A percentile compares a stretch with the other conserved stretches of the same genome.
These are phyloP conservation scores for Trametes sanguinea DNA, from an alignment of 768 basidiomycete species.

Conservation along the genomic window DNA sequence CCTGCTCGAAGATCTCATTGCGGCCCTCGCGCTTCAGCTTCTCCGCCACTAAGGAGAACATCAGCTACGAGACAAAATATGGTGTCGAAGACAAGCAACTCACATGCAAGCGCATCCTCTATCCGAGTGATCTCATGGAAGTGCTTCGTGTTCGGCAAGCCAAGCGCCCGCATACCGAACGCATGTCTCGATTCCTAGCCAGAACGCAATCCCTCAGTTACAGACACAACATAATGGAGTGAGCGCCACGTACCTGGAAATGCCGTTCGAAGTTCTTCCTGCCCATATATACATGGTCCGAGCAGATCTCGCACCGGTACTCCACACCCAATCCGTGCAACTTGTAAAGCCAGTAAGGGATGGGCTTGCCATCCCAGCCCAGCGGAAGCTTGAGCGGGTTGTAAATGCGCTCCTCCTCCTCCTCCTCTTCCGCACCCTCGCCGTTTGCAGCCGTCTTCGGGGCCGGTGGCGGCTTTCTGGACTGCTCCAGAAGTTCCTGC, in stretches of 20 bases:
- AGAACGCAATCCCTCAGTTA: not conserved
- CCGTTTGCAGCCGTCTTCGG: slow-evolving; percentile 47
- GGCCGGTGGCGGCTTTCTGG: slow-evolving; percentile 49
- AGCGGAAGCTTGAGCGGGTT: slow-evolving; percentile 96
- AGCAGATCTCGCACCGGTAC: slow-evolving; percentile 97
- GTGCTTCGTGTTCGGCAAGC: slow-evolving; percentile 97
- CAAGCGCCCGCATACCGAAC: slow-evolving; percentile 96
- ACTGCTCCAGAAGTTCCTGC: slow-evolving; percentile 82
- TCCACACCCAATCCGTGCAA: slow-evolving; percentile 97
- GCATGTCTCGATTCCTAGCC: slow-evolving; percentile 89
- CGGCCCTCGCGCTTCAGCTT: slow-evolving; percentile 97
- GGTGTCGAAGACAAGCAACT: slow-evolving; percentile 36
- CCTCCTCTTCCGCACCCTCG: slow-evolving; percentile 72
- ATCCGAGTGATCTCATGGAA: slow-evolving; percentile 99
- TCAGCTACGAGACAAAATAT: not conserved
- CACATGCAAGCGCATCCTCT: slow-evolving; percentile 92
- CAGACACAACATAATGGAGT: not conserved
- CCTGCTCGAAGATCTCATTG: slow-evolving; percentile 88
- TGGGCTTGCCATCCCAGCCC: slow-evolving; percentile 98
- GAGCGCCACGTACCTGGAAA: slow-evolving; percentile 65
- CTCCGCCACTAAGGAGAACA: slow-evolving; percentile 73
- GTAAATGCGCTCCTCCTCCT: slow-evolving; percentile 95
- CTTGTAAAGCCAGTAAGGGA: slow-evolving; percentile 98
- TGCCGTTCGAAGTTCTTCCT: slow-evolving; percentile 96
- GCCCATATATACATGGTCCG: slow-evolving; percentile 96